These are phyloP conservation scores for Oryza rufipogon DNA, from an alignment of 176 grass and related monocot species.

Conservation along the genomic window DNA sequence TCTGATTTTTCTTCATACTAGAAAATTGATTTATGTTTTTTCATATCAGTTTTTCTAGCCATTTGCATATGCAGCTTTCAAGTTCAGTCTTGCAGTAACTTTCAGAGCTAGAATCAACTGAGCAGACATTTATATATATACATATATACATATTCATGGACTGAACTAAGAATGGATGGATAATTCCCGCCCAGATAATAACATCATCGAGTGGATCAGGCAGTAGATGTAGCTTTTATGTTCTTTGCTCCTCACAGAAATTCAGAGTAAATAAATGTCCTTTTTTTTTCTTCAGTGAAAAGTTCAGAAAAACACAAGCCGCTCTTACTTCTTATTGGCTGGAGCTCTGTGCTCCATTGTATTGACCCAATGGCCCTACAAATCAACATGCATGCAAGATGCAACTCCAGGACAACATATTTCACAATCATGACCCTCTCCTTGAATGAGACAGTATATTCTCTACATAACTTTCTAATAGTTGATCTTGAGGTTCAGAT, in stretches of 20 bases:
- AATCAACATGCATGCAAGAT: constrained; percentile 13
- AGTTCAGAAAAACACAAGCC: not conserved
- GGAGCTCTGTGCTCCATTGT: not conserved
- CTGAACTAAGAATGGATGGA: not conserved
- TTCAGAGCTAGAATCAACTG: not conserved
- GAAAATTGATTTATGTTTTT: not conserved
- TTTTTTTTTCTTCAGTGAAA: not conserved
- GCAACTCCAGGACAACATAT: constrained; percentile 10
- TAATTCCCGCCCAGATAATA: not conserved
- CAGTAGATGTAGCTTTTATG: not conserved
- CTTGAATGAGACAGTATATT: constrained; percentile 10
- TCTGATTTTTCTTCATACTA: not conserved
- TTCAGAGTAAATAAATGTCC: not conserved
- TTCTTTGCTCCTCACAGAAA: not conserved
- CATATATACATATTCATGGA: not conserved
- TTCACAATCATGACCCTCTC: constrained; percentile 19
- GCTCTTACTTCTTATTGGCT: not conserved
- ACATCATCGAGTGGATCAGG: not conserved
- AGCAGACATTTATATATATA: not conserved
- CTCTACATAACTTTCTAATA: not conserved
- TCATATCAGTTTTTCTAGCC: not conserved
- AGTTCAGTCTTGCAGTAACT: not conserved
- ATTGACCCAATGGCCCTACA: not conserved
- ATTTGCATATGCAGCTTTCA: not conserved
- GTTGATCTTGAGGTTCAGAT: not conserved